Conservation (phyloP, 345 rosid species). For the Camelina laxa region DNA sequence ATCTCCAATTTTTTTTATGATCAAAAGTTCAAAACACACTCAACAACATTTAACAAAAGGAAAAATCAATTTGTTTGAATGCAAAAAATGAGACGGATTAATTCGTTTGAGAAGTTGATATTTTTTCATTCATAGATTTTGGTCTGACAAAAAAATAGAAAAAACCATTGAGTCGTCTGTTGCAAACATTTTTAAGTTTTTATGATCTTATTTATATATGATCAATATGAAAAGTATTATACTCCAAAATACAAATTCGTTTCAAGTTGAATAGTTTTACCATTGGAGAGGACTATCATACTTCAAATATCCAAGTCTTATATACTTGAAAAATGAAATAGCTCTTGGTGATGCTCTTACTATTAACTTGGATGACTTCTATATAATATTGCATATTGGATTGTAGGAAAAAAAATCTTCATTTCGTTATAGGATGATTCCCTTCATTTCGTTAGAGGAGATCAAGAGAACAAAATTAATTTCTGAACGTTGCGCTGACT, state of each 20-base stretch:
- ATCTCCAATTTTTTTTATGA: background rate
- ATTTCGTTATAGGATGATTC: no score
- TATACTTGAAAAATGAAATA: no score
- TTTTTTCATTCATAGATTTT: background rate
- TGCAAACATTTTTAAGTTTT: background rate
- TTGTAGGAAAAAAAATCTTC: background rate
- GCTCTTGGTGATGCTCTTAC: no score
- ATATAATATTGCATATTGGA: background rate
- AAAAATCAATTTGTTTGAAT: background rate
- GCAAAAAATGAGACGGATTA: background rate
- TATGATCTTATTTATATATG: no score
- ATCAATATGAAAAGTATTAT: no score
- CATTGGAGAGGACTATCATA: no score
- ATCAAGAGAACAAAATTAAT: background rate
- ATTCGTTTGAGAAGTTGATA: background rate
- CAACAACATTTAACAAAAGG: background rate
- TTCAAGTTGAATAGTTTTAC: no score
- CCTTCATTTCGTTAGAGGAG: background rate
- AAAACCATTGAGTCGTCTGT: background rate
- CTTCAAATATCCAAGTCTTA: no score
- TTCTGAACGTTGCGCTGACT: background rate
- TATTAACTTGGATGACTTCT: background rate
- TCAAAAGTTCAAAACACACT: background rate
- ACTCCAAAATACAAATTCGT: no score
- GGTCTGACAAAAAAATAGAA: background rate